Base-by-base conservation (phyloP, 768 basidiomycete genomes). In the Coprinellus aureogranulatus region DNA sequence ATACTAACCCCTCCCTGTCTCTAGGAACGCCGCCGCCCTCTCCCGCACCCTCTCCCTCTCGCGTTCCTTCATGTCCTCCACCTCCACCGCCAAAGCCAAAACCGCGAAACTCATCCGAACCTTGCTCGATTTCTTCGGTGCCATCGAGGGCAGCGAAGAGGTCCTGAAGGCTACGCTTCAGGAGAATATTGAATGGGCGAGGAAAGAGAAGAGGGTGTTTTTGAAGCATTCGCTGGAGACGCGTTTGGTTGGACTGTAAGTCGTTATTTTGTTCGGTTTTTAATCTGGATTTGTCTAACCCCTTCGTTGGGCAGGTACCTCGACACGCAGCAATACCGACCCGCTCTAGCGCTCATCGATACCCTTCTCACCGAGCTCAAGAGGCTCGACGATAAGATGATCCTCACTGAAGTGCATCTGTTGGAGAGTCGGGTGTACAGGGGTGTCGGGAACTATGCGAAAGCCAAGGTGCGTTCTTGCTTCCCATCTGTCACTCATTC, bases 311-410 rank as follows among this genome's bases (percentile, higher is more conserved):
- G n/a, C n/a, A 89, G 88, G 4, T 85, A 90, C 65, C 80, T 97
- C 25, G 92, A 94, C 58, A 78, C 85, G 0, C 77, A 81, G 25
- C 84, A 90, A 64, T 91, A 85, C 77, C 87, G 89, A 64, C 81
- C 85, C 0, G 94, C 96, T 0, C 79, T 98, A 12, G 65, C 81
- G 0, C 81, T 93, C 50, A 94, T 98, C 61, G 94, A 95, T 59
- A 77, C 80, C 0, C 83, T 99, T 18, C 80, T 98, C 34, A 88
- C 88, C 1, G 97, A 98, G 71, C 83, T 99, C 20, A 94, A 91
- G 72, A 83, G 88, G 25, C 77, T 99, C 27, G 96, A 99, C 70
- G 97, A 98, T 75, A 98, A 98, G 79, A 89, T 96, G 84, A 91
- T 98, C 60, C 80, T 99, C 30, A 98, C 95, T 2, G 96, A 98